These are phyloP conservation scores for Cunninghamia lanceolata DNA, from an alignment of 75 land plant genomes.

Conservation along the genomic window DNA sequence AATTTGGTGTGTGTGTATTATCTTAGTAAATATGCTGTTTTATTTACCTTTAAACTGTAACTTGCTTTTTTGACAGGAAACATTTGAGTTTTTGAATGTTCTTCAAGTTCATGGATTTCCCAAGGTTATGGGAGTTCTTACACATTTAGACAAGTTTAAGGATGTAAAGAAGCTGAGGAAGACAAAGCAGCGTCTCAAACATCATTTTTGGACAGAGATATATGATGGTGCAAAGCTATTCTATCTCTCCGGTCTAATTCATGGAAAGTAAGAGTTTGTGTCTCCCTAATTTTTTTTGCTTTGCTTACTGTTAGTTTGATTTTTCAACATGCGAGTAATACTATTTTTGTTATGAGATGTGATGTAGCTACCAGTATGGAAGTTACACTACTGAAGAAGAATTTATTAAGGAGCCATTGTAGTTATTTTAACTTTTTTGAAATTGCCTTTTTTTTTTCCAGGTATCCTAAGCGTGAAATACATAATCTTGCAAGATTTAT, in stretches of 20 bases:
- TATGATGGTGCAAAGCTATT: constrained; percentile 95
- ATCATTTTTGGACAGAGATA: constrained; percentile 98
- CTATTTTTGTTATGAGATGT: constrained; percentile 1
- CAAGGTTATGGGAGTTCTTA: constrained; percentile 98
- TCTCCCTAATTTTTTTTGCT: background rate
- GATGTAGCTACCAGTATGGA: background rate
- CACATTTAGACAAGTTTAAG: constrained; percentile 91
- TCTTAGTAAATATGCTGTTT: background rate
- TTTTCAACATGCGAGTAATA: background rate
- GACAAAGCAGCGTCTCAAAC: constrained; percentile 93
- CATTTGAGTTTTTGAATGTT: constrained; percentile 95
- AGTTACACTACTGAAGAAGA: background rate
- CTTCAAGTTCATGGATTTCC: constrained; percentile 96
- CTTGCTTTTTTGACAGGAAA: constrained; percentile 69
- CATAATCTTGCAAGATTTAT: constrained; percentile 96
- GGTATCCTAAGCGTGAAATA: constrained; percentile 94
- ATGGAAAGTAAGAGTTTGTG: constrained; percentile 82
- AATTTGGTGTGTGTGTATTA: background rate
- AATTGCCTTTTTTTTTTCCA: constrained; percentile 17
- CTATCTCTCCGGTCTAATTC: constrained; percentile 92
- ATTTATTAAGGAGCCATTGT: constrained; percentile 1
- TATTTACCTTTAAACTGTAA: background rate
- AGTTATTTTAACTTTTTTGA: background rate
- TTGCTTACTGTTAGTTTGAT: background rate
- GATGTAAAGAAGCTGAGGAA: constrained; percentile 89